Evolutionary conservation across 805 yeast species (phyloP).

Genomic region (Pichia kluyveri): DNA sequence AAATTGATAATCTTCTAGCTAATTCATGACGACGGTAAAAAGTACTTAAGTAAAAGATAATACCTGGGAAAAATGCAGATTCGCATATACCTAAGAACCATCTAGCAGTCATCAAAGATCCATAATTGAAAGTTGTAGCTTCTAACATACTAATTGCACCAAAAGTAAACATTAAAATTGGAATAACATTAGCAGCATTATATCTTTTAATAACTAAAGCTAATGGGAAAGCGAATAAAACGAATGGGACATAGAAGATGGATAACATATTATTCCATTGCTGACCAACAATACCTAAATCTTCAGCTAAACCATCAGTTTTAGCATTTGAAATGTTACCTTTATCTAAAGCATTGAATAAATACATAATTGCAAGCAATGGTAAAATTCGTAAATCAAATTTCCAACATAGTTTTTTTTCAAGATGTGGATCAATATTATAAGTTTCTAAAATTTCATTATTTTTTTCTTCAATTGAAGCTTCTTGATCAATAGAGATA

Average conservation of each 20-base stretch:
- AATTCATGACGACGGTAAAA: conserved; percentile 31
- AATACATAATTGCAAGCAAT: conserved; percentile 35
- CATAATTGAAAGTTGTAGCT: conserved; percentile 33
- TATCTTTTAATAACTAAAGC: conserved; percentile 32
- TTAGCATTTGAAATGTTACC: conserved; percentile 43
- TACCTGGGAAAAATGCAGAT: conserved; percentile 32
- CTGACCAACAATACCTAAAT: conserved; percentile 31
- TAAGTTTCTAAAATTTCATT: neutral
- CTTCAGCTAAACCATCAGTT: conserved; percentile 35
- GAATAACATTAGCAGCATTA: conserved; percentile 36
- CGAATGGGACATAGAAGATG: conserved; percentile 37
- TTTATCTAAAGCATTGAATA: conserved; percentile 40
- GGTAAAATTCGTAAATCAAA: conserved; percentile 37
- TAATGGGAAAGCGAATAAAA: conserved; percentile 35
- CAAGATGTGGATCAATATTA: conserved; percentile 14
- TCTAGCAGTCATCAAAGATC: conserved; percentile 26
- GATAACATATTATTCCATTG: conserved; percentile 39
- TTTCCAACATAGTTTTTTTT: conserved; percentile 29
- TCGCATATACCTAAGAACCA: conserved; percentile 31
- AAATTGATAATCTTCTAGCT: conserved; percentile 28
- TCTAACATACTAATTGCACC: conserved; percentile 33
- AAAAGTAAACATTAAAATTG: conserved; percentile 35
- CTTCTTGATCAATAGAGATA: neutral
- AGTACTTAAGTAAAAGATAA: conserved; percentile 29
- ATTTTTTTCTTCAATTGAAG: neutral